Evolutionary conservation across 148 eudicot genomes (phyloP), one percentile per base, ranked within the genome.

Genomic region (Pouteria glomerata): DNA sequence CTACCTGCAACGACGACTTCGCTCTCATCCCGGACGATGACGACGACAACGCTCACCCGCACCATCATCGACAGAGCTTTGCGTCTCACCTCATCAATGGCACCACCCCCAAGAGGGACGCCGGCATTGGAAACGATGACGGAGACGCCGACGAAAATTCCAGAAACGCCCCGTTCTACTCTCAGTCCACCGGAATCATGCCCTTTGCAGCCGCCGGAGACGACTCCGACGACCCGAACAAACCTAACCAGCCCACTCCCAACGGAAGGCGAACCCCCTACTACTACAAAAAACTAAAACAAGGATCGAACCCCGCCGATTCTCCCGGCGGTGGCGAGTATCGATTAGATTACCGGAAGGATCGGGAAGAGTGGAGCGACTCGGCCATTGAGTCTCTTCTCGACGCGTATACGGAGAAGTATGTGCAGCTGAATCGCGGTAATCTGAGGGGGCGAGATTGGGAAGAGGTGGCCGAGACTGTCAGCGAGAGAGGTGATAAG

Each of bases 391-490:
- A 26, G 8, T 55, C 15, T 11, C 73, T 69, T 2, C 73, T 69
- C 35, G 73, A 69, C 21, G 73, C 51, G 8, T 69, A 69, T 21
- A 69, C 62, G 19, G 73, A 41, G 15, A 69, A 56, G 51, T 69
- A 55, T 29, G 8, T 57, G 63, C 73, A 56, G 73, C 50, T 56
- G 34, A 69, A 69, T 13, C 50, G 73, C 1, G 51, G 73, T 3
- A 69, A 69, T 56, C 31, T 69, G 0, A 4, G 73, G 63, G 73
- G 73, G 24, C 24, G 63, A 26, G 73, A 69, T 39, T 69, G 73
- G 73, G 73, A 69, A n/a, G 73, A 37, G 63, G 73, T 69, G 73
- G 73, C 73, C 23, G 73, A 35, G 63, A 41, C 4, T 8, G 73
- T 69, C 6, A 55, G 63, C 16, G 72, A 55, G 72, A 69, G 72